Evolutionary conservation across 1,139 yeast species (phyloP).

Genomic region (Zygosaccharomyces pseudobailii): DNA sequence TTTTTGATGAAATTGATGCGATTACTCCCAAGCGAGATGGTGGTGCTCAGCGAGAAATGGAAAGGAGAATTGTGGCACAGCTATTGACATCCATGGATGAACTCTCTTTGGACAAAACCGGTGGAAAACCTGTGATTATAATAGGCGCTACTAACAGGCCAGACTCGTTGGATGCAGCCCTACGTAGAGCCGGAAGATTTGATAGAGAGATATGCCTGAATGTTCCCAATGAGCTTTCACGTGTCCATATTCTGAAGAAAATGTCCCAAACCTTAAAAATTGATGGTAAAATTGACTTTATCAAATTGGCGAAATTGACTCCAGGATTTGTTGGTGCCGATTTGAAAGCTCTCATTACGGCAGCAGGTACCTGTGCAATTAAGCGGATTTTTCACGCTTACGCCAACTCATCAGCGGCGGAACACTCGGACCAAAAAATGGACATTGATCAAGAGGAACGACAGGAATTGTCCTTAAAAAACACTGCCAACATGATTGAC

Average conservation of each 20-base stretch:
- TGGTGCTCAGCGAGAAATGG: conserved; percentile 98
- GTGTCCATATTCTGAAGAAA: conserved; percentile 69
- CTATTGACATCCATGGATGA: conserved; percentile 92
- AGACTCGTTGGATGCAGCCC: conserved; percentile 91
- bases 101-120: conserved; percentile 77
- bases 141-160: conserved; percentile 98
- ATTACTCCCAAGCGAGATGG: conserved; percentile 94
- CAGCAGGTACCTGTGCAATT: conserved; percentile 93
- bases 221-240: conserved; percentile 85
- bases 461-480: conserved; percentile 22
- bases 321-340: conserved; percentile 99
- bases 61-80: conserved; percentile 93
- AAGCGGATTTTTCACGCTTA: conserved; percentile 67
- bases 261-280: conserved; percentile 66
- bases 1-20: conserved; percentile 95
- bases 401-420: conserved; percentile 19
- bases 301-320: conserved; percentile 78
- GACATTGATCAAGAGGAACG: conserved; percentile 39
- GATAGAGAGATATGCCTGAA: conserved; percentile 90
- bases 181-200: conserved; percentile 94
- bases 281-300: conserved; percentile 66
- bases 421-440: conserved; percentile 26
- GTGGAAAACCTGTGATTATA: conserved; percentile 89
- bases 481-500: conserved; percentile 32
- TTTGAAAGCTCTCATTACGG: conserved; percentile 85